Evolutionary conservation across 257 asterid species (phyloP), one percentile per base, ranked within the genome.

Genomic region (Lycium ferocissimum): DNA sequence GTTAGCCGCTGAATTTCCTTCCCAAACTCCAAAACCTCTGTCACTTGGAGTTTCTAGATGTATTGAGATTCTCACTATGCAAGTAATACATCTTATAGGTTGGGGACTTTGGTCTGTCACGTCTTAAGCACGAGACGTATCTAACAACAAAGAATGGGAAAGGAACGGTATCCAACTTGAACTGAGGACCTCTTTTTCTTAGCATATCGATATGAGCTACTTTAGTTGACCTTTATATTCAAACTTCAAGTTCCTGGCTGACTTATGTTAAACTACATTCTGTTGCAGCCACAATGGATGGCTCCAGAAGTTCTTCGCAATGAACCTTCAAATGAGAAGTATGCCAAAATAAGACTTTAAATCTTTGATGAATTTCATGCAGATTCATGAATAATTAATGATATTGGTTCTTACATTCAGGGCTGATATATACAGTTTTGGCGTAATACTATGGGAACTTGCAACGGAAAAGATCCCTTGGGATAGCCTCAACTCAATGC

Each of bases 301-400:
- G 99, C 99, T 86, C 99, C 99, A 54, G 99, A 96, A 90, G 97
- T 96, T 87, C 97, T 96, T 87, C 98, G 99, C 56, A 95, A 92
- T 49, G 99, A 96, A 85, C 98, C 92, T 61, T 87, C 98, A 40
- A 93, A 96, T 81, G 99, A 96, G 88, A 95, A 95, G 99, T 95
- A 95, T 61, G 94, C 76, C 88, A 11, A 35, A n/a, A n/a, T 45
- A 18, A 37, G 15, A 65, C 43, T 58, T 59, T 7, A 17, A 69
- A 53, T 26, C 14, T 33, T 78, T n/a, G 81, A 7, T 78, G 65
- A 15, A 53, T 78, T 78, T 53, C 26, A 78, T 14, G 82, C 45
- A 78, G 49, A 33, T 33, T 53, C 47, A 47, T 14, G 81, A 78
- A 54, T 26, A 53, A 53, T 14, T 78, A 78, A 53, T 53, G 15